phyloP scores from a whole-genome alignment of 768 basidiomycete species.

The Leucosporidium scottii region DNA sequence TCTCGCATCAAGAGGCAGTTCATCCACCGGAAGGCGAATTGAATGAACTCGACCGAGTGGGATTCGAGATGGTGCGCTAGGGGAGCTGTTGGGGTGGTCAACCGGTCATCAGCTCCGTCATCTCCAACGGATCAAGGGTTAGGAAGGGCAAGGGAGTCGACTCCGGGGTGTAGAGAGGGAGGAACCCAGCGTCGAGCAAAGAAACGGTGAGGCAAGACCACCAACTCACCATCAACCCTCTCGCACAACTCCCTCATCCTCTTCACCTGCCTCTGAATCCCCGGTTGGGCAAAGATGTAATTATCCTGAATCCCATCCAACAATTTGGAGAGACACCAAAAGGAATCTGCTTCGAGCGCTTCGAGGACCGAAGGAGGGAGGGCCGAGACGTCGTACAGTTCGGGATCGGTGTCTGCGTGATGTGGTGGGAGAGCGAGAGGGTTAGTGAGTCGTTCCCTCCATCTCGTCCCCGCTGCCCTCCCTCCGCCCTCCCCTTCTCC shows the following conservation, averaged over 20 bases:
- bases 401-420: conserved; percentile 74
- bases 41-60: conserved; percentile 97
- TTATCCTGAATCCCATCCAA: conserved; percentile 98
- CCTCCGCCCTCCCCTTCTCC: background rate
- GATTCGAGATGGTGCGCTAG: conserved; percentile 76
- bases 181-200: background rate
- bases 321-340: conserved; percentile 94
- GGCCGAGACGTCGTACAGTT: conserved; percentile 69
- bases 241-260: conserved; percentile 90
- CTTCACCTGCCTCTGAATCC: conserved; percentile 85
- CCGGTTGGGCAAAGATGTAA: conserved; percentile 92
- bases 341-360: conserved; percentile 92
- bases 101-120: background rate
- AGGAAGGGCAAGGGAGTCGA: too few species aligned
- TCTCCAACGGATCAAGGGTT: too few species aligned
- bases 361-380: conserved; percentile 64
- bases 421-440: background rate
- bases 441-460: too few species aligned
- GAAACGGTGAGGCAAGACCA: conserved; percentile 7
- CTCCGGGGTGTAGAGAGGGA: background rate
- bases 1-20: conserved; percentile 97
- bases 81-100: conserved; percentile 53
- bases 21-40: conserved; percentile 99
- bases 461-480: background rate
- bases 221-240: conserved; percentile 67